phyloP scores from a whole-genome alignment of 495 filamentous ascomycete genomes.

The Rhypophila decipiens region DNA sequence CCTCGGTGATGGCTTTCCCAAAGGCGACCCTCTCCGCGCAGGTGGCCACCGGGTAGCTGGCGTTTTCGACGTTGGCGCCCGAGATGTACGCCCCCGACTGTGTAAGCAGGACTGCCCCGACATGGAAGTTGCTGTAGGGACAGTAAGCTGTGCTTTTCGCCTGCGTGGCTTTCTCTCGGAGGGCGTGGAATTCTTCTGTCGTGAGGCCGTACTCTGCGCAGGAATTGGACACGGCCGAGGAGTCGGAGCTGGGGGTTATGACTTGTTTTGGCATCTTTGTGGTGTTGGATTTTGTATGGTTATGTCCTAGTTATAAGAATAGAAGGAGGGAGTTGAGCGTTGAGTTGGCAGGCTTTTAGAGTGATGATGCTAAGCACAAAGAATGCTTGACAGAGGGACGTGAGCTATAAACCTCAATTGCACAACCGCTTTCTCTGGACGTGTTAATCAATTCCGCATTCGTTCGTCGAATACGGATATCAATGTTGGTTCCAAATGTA shows the following conservation, averaged over 20 bases:
- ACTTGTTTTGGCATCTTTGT: constrained; percentile 6
- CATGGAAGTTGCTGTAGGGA: constrained; percentile 90
- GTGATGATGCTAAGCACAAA: too few relatives aligned
- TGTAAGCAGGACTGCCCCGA: constrained; percentile 76
- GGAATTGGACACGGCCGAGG: constrained; percentile 16
- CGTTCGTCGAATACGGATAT: too few relatives aligned
- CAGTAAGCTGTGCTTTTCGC: constrained; percentile 79
- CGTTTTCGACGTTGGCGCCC: constrained; percentile 94
- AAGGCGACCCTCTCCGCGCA: constrained; percentile 91
- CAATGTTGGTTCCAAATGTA: too few relatives aligned
- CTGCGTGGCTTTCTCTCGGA: constrained; percentile 51
- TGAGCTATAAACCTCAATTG: too few relatives aligned
- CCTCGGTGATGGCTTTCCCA: constrained; percentile 67
- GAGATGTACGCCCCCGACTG: constrained; percentile 50
- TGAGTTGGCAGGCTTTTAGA: too few relatives aligned
- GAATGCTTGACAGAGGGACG: too few relatives aligned
- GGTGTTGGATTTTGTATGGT: background rate
- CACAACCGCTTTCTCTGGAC: too few relatives aligned
- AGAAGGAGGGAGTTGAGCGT: background rate
- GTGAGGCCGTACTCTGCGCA: constrained; percentile 46
- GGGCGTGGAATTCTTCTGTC: constrained; percentile 50
- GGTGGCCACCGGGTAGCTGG: constrained; percentile 81
- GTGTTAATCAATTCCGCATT: too few relatives aligned
- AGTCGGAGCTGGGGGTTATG: constrained; percentile 21
- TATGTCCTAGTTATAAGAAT: background rate